Conservation (phyloP, 257 asterid species). For the Solanum paucissectum region DNA sequence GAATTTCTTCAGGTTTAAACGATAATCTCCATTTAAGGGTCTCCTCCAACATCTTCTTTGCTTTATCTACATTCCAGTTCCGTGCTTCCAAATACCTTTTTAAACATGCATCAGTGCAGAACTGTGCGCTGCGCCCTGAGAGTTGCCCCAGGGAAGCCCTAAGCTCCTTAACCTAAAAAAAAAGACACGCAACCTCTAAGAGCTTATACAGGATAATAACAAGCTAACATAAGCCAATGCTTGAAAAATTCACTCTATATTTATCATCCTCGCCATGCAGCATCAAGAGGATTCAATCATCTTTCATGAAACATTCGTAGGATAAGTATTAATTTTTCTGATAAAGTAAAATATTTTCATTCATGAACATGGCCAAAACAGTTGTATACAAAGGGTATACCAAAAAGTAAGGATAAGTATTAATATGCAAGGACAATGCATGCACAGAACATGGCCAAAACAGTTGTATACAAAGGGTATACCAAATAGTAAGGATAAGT, state of each 20-base stretch:
- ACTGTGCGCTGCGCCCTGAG: slow-evolving; percentile 55
- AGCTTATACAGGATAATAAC: background rate
- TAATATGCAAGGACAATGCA: background rate
- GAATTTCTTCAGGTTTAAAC: slow-evolving; percentile 91
- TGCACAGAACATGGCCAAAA: background rate
- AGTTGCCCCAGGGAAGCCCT: slow-evolving; percentile 70
- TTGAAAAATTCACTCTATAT: background rate
- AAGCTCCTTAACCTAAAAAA: slow-evolving; percentile 63
- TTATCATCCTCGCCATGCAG: background rate
- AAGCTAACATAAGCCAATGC: background rate
- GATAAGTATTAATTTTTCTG: background rate
- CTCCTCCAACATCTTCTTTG: slow-evolving; percentile 90
- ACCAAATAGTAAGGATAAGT: background rate
- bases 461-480: background rate
- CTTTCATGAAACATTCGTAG: background rate
- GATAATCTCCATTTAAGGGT: slow-evolving; percentile 77
- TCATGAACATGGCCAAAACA: background rate
- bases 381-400: background rate
- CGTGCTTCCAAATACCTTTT: slow-evolving; percentile 81
- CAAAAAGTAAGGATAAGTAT: background rate
- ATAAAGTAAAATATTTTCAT: background rate
- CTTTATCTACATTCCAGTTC: slow-evolving; percentile 74
- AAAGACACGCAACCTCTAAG: background rate
- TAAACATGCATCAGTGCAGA: slow-evolving; percentile 75
- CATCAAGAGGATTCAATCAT: background rate